phyloP scores from a whole-genome alignment of 345 rosid species.

The Citrus cavaleriei region DNA sequence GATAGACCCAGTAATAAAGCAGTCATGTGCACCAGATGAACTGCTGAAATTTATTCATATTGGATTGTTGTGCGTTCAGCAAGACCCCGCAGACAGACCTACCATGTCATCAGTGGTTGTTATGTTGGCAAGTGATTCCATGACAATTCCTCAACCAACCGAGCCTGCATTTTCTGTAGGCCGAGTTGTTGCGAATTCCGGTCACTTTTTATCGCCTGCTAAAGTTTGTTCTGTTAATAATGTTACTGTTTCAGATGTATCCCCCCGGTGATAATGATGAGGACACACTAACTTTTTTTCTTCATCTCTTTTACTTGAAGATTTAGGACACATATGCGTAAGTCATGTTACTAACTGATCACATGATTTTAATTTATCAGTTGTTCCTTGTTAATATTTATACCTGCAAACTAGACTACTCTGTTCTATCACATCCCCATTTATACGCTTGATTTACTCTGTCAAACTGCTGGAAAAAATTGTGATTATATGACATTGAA shows the following conservation, averaged over 20 bases:
- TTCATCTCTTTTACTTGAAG: not conserved
- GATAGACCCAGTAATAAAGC: not conserved
- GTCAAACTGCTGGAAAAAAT: too few species aligned
- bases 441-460: not conserved
- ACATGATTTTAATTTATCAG: not conserved
- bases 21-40: slow-evolving; percentile 12
- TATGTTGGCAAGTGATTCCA: slow-evolving; percentile 23
- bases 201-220: not conserved
- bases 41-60: slow-evolving; percentile 11
- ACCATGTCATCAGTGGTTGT: slow-evolving; percentile 3
- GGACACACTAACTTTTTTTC: not conserved
- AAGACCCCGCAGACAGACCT: slow-evolving; percentile 14
- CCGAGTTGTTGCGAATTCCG: not conserved
- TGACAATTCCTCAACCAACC: slow-evolving; percentile 20
- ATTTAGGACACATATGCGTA: not conserved
- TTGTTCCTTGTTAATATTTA: not conserved
- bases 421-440: not conserved
- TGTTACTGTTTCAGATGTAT: not conserved
- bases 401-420: not conserved
- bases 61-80: slow-evolving; percentile 18
- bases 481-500: too few species aligned
- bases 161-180: slow-evolving; percentile 27
- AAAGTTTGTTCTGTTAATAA: not conserved
- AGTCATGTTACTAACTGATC: not conserved
- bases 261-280: not conserved